Percentiles rank a stretch among this genome's conserved stretches.
Evolutionary conservation across 2,329 filamentous ascomycete genomes (phyloP).

Genomic region (Botryosphaeria dothidea): DNA sequence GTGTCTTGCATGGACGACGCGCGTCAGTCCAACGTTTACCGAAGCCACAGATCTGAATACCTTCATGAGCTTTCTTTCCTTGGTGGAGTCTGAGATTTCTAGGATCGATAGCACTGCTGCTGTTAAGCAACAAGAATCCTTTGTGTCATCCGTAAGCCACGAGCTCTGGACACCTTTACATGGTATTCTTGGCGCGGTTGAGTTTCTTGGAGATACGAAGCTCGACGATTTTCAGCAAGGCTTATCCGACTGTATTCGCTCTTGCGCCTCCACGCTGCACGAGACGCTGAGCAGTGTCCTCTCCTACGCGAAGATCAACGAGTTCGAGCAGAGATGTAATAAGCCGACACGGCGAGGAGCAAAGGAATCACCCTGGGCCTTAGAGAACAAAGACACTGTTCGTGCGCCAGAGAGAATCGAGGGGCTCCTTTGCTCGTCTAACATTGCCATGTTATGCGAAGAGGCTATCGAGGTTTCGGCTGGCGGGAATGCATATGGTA

Average conservation of each 20-base stretch:
- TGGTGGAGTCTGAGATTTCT: conserved; percentile 18
- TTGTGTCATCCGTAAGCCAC: conserved; percentile 44
- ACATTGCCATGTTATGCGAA: conserved; percentile 11
- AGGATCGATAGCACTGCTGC: conserved; percentile 17
- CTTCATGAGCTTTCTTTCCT: conserved; percentile 22
- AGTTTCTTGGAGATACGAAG: conserved; percentile 24
- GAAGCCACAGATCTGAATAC: conserved; percentile 22
- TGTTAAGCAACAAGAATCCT: conserved; percentile 25
- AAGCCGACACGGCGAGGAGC: no score
- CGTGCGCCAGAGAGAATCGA: background rate
- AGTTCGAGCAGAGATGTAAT: conserved; percentile 7
- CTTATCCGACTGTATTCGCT: conserved; percentile 31
- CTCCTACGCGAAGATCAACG: conserved; percentile 39
- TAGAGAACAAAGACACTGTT: background rate
- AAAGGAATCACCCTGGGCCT: conserved; percentile 5
- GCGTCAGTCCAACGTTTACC: conserved; percentile 21
- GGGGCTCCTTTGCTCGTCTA: background rate
- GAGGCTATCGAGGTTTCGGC: conserved; percentile 11
- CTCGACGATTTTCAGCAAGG: conserved; percentile 13
- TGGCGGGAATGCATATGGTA: no score
- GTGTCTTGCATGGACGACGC: conserved; percentile 24
- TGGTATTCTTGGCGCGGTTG: conserved; percentile 17
- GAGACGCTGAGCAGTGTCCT: conserved; percentile 39
- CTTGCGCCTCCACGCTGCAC: conserved; percentile 43
- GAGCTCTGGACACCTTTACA: conserved; percentile 26